A percentile compares a stretch with the other conserved stretches of the same genome.
phyloP scores from a whole-genome alignment of 352 stramenopile species.

The Phytophthora meadii region DNA sequence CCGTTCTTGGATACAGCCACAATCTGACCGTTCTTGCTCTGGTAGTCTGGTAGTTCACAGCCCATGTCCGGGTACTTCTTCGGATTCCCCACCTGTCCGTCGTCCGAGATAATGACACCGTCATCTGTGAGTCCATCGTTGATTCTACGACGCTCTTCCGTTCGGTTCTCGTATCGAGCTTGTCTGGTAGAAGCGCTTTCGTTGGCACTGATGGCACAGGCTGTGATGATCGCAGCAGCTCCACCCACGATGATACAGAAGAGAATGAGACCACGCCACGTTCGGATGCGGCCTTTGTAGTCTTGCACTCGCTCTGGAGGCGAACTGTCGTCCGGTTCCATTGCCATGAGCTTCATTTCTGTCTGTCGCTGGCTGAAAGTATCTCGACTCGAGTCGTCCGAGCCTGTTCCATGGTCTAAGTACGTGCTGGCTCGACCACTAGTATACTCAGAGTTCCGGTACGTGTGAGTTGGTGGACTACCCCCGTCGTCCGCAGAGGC shows the following conservation, averaged over 20 bases:
- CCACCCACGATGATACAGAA: slow-evolving; percentile 50
- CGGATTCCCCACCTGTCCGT: slow-evolving; percentile 58
- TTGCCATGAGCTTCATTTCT: slow-evolving; percentile 70
- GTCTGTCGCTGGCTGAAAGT: slow-evolving; percentile 34
- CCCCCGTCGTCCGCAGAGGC: neutral
- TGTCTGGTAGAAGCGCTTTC: slow-evolving; percentile 22
- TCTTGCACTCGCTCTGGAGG: slow-evolving; percentile 48
- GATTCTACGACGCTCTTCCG: slow-evolving; percentile 40
- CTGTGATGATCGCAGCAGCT: slow-evolving; percentile 54
- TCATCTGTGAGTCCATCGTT: slow-evolving; percentile 42
- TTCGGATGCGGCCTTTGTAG: slow-evolving; percentile 81
- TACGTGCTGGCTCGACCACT: slow-evolving; percentile 27
- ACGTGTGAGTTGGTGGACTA: slow-evolving; percentile 14
- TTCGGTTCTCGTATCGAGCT: slow-evolving; percentile 39
- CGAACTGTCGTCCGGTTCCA: slow-evolving; percentile 39
- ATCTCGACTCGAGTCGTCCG: slow-evolving; percentile 22
- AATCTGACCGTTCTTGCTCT: slow-evolving; percentile 64
- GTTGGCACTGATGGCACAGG: slow-evolving; percentile 37
- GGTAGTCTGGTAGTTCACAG: slow-evolving; percentile 62
- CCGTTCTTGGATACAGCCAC: slow-evolving; percentile 53
- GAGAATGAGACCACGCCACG: slow-evolving; percentile 61
- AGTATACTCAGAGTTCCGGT: slow-evolving; percentile 35
- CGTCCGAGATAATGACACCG: slow-evolving; percentile 46
- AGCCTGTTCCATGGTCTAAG: slow-evolving; percentile 16
- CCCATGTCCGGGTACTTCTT: slow-evolving; percentile 53